Conservation (phyloP, 1,284 basidiomycete genomes). For the Leccinum cinnamomeum region DNA sequence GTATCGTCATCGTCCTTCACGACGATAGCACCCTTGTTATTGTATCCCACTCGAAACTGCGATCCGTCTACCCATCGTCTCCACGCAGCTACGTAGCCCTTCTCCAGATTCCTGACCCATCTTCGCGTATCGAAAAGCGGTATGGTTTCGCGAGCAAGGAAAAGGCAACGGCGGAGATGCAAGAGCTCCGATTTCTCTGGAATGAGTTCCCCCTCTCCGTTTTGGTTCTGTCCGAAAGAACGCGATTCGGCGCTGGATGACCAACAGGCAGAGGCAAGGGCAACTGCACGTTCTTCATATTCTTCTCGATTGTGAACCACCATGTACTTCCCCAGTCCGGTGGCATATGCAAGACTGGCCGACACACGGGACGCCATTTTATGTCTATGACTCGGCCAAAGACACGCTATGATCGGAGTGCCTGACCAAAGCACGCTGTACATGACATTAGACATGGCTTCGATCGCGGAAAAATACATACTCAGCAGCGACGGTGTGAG, state of each 20-base stretch:
- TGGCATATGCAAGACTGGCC: constrained; percentile 57
- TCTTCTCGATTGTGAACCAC: constrained; percentile 47
- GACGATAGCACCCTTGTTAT: constrained; percentile 42
- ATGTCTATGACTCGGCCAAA: constrained; percentile 54
- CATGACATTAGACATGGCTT: constrained; percentile 9
- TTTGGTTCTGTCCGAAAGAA: background rate
- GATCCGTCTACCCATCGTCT: constrained; percentile 54
- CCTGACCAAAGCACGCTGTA: constrained; percentile 57
- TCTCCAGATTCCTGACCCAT: constrained; percentile 58
- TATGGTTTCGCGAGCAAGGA: constrained; percentile 46
- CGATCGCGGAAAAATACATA: constrained; percentile 28
- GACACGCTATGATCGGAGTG: constrained; percentile 60
- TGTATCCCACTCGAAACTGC: constrained; percentile 35
- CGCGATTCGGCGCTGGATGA: constrained; percentile 12
- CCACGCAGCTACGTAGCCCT: constrained; percentile 53
- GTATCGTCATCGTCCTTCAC: constrained; percentile 39
- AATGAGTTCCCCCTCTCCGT: background rate
- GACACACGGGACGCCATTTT: constrained; percentile 66
- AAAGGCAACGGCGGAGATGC: constrained; percentile 47
- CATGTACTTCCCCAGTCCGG: constrained; percentile 56
- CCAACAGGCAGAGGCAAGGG: constrained; percentile 43
- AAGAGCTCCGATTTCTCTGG: constrained; percentile 40
- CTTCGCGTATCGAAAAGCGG: constrained; percentile 57
- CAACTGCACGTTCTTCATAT: constrained; percentile 56
- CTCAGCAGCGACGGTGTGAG: constrained; percentile 64